Percentiles rank a stretch among this genome's conserved stretches.
These are phyloP conservation scores for Sclerotinia subarctica DNA, from an alignment of 2,329 filamentous ascomycete species.

Conservation along the genomic window DNA sequence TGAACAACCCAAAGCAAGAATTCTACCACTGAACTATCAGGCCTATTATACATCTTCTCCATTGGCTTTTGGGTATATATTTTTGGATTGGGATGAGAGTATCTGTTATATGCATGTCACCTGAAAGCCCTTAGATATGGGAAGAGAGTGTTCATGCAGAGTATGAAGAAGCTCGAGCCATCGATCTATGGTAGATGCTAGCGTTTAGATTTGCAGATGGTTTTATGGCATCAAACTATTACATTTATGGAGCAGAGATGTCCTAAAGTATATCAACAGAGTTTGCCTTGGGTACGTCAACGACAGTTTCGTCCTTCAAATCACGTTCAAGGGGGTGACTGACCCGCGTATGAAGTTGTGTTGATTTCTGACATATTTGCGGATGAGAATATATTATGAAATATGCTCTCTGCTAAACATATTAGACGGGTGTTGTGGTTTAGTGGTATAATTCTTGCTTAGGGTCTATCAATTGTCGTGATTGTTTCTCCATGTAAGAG, in stretches of 20 bases:
- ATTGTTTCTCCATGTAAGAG: neutral
- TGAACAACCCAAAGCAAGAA: constrained; percentile 3
- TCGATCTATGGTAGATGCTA: neutral
- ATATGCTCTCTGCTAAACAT: rapidly evolving
- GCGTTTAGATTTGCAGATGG: neutral
- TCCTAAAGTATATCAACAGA: too few relatives aligned
- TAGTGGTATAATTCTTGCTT: constrained; percentile 22
- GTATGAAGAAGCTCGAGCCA: too few relatives aligned
- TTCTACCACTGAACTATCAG: constrained; percentile 17
- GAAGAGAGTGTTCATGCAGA: too few relatives aligned
- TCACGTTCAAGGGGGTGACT: too few relatives aligned
- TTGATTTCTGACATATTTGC: neutral
- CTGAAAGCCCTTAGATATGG: neutral
- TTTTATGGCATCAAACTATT: too few relatives aligned
- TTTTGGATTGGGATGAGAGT: rapidly evolving
- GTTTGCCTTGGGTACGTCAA: too few relatives aligned
- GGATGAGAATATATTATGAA: neutral
- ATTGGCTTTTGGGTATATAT: neutral
- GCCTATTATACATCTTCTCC: neutral
- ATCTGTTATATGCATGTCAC: too few relatives aligned
- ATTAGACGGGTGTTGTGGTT: constrained; percentile 10
- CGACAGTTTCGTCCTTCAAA: too few relatives aligned
- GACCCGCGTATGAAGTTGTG: neutral
- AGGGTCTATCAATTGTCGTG: neutral
- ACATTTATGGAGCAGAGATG: too few relatives aligned